Conservation (phyloP, 345 rosid species). For the Rhodamnia rubescens region DNA sequence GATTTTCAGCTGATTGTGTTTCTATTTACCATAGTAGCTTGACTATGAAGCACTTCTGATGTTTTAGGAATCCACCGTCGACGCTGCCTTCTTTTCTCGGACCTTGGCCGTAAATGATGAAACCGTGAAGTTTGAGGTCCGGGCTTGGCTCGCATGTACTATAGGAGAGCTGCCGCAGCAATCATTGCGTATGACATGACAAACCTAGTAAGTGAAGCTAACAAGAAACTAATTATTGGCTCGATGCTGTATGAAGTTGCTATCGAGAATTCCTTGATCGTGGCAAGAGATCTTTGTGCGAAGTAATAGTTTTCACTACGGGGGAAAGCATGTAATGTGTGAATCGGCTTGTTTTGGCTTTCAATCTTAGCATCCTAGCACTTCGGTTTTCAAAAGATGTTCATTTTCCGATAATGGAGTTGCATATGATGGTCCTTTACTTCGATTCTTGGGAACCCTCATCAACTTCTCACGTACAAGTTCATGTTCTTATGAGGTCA, state of each 20-base stretch:
- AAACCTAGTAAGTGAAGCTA: too few species aligned
- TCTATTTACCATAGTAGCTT: not conserved
- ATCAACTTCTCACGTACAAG: not conserved
- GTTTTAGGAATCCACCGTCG: constrained; percentile 83
- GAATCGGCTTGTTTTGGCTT: not conserved
- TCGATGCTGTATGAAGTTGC: not conserved
- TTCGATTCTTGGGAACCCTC: not conserved
- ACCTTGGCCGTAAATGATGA: constrained; percentile 82
- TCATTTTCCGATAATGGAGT: not conserved
- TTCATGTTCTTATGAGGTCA: not conserved
- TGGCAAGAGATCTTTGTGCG: not conserved
- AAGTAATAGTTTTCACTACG: too few species aligned
- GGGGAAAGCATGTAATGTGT: not conserved
- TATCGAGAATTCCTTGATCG: not conserved
- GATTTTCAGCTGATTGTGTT: not conserved
- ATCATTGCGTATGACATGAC: constrained; percentile 39
- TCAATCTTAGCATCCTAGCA: not conserved
- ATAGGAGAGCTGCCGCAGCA: constrained; percentile 92
- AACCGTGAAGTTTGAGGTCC: constrained; percentile 90
- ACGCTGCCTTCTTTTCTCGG: constrained; percentile 87
- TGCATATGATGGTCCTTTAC: not conserved
- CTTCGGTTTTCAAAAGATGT: not conserved
- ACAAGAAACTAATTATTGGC: too few species aligned
- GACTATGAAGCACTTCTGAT: not conserved
- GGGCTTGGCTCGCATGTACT: constrained; percentile 98